A percentile compares a stretch with the other conserved stretches of the same genome.
These are phyloP conservation scores for Verticillium longisporum DNA, from an alignment of 2,329 filamentous ascomycete genomes.

Conservation along the genomic window DNA sequence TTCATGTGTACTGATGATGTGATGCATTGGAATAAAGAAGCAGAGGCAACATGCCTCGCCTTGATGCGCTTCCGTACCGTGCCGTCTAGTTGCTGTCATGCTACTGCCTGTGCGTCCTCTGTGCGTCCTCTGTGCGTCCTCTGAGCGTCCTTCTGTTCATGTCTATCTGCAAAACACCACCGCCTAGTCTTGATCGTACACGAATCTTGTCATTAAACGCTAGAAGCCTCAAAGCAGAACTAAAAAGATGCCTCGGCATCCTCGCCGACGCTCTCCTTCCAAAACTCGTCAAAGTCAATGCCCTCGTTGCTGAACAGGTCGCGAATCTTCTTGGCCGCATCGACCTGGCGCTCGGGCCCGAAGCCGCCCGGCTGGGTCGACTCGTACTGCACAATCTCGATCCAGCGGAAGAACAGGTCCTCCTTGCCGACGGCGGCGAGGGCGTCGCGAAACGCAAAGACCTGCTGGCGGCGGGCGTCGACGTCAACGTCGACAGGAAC, in stretches of 20 bases:
- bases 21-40: neutral
- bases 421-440: constrained; percentile 75
- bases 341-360: constrained; percentile 63
- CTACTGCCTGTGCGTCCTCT: no score
- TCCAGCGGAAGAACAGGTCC: constrained; percentile 84
- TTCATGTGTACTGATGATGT: neutral
- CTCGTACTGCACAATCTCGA: constrained; percentile 87
- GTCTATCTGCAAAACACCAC: no score
- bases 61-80: neutral
- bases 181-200: neutral
- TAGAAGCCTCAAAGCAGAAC: no score
- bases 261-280: constrained; percentile 53
- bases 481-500: constrained; percentile 23
- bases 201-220: no score
- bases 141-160: no score
- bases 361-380: constrained; percentile 74
- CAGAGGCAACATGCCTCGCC: neutral
- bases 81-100: neutral
- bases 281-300: constrained; percentile 78
- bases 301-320: constrained; percentile 67
- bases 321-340: constrained; percentile 66
- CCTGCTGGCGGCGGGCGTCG: constrained; percentile 62
- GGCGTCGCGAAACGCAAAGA: constrained; percentile 73
- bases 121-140: no score
- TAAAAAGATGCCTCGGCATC: neutral